Evolutionary conservation across 2,329 filamentous ascomycete species (phyloP), one percentile per base, ranked within the genome.

Genomic region (Alternaria triticimaculans): DNA sequence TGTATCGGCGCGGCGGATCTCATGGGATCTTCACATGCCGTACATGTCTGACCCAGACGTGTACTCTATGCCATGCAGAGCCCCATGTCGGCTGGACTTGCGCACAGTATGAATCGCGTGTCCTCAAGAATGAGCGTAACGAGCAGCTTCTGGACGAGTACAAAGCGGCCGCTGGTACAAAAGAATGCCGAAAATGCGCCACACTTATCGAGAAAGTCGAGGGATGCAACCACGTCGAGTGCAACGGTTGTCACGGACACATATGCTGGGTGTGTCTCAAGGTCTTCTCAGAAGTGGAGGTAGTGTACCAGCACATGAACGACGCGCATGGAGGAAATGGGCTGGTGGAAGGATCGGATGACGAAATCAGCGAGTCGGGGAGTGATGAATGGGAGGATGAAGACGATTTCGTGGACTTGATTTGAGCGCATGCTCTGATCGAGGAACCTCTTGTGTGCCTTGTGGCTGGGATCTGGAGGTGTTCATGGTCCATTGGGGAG

Each of bases 211-310:
- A 84, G 61, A 85, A 85, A 72, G 69, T 60, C 0, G 74, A 74
- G 0, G 84, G 84, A 0, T 87, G 84, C 62, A 80, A 85, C 63
- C 83, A 86, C 65, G 81, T 86, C 56, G 68, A 63, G 0, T 86
- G 85, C 62, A 46, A 26, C 25, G 43, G 21, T 2, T 67, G 64
- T 41, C 58, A 67, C 12, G 25, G 15, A 6, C 70, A 69, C 21
- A 65, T 72, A 14, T 71, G 68, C 49, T 72, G 70, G 70, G 54
- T 55, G 12, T 72, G 68, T 55, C 54, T 69, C 48, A 55, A 62
- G 28, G 62, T 59, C 9, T 72, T 72, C 45, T 14, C n/a, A 10
- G 25, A 28, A 9, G 18, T 50, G 15, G 21, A 23, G 12, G 62
- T 51, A 14, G 58, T 49, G 21, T 69, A 67, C 51, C 46, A 50